These are phyloP conservation scores for Aspergillus sp. DNA, from an alignment of 2,329 filamentous ascomycete species.

Conservation along the genomic window DNA sequence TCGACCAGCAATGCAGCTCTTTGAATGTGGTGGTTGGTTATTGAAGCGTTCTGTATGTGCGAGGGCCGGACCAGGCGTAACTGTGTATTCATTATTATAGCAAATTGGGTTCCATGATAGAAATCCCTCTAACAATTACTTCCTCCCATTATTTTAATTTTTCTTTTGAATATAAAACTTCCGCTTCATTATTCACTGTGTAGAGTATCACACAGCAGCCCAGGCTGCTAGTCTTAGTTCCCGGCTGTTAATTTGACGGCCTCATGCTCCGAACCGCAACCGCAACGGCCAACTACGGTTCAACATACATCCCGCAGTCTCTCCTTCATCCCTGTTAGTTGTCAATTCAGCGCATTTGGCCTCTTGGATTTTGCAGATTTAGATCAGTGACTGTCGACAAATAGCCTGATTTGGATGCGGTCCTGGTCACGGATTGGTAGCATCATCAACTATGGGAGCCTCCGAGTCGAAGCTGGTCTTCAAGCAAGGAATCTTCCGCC, in stretches of 20 bases:
- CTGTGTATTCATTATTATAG: slow-evolving; percentile 3
- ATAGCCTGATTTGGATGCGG: neutral
- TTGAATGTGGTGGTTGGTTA: slow-evolving; percentile 11
- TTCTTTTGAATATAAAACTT: too few species aligned
- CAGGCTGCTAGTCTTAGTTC: too few species aligned
- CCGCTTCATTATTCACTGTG: too few species aligned
- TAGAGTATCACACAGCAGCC: too few species aligned
- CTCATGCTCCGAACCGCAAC: too few species aligned
- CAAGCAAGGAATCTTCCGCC: slow-evolving; percentile 94
- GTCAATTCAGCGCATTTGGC: neutral
- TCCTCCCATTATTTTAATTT: too few species aligned
- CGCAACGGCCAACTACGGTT: too few species aligned
- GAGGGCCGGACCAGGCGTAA: slow-evolving; percentile 11
- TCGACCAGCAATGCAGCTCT: slow-evolving; percentile 32
- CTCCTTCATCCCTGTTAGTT: too few species aligned
- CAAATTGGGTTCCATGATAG: too few species aligned
- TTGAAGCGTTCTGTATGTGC: slow-evolving; percentile 6
- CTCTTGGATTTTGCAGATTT: neutral
- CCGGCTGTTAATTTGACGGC: too few species aligned
- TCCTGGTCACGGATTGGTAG: slow-evolving; percentile 16
- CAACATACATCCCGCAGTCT: too few species aligned
- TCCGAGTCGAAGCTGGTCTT: slow-evolving; percentile 98
- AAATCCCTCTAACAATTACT: too few species aligned
- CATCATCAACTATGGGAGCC: slow-evolving; percentile 65
- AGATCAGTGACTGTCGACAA: neutral